Evolutionary conservation across 805 yeast species (phyloP), one percentile per base, ranked within the genome.

Genomic region (Kuraishia borneana): DNA sequence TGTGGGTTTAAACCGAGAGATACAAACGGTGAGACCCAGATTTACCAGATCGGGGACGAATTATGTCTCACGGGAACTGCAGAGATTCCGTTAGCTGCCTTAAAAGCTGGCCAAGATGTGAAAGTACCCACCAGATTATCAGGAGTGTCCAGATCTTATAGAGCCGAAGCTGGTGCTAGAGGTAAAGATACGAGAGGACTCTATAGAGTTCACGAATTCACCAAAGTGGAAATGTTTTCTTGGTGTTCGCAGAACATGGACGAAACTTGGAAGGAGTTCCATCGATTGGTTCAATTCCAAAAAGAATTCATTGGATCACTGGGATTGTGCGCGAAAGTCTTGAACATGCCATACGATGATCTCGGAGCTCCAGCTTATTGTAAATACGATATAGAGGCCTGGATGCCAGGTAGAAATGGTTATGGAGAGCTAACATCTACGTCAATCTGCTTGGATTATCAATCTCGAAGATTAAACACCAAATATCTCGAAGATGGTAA

Each of bases 151-250:
- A 65, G 96, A 42, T 74, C 95, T 41, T 92, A 77, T 50, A 65
- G 98, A 41, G 95, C 96, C 0, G 98, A 92, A 52, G 98, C 98
- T 0, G 98, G 97, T 2, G 92, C 97, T 2, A 70, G 95, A 36
- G 98, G 98, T 2, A 73, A 73, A 42, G 96, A 85, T 43, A 85
- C 96, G 0, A 76, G 79, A 45, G 98, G 98, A 0, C 61, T 92
- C 1, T 92, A 92, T 46, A 63, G 98, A 29, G 96, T 92, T 18
- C 98, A 92, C 51, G 98, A 92, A 58, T 92, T 92, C 54, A 83
- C 94, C 8, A 92, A 92, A 53, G 95, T 92, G 1, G 98, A 92
- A 52, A 58, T 92, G 35, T 92, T 89, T 47, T 77, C 78, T 39
- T 78, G 92, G 95, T 59, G 65, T 0, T 66, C 63, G 9, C 53